Conservation (phyloP, 139 green algal species). For the Gonium pectorale region DNA sequence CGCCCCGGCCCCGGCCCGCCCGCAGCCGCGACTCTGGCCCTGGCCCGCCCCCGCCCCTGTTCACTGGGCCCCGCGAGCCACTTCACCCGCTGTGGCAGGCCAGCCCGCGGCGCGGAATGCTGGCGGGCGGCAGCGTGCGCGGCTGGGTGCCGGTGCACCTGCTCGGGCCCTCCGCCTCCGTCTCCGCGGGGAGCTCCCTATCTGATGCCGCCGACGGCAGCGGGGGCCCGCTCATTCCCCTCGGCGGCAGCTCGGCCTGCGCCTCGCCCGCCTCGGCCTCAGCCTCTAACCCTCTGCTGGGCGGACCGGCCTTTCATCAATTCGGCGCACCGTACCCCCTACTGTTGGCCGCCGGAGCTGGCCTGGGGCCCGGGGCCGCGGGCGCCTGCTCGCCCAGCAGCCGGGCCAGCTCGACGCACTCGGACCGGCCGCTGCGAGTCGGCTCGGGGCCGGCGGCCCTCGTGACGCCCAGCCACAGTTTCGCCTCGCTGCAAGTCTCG, state of each 20-base stretch:
- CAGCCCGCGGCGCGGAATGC: background rate
- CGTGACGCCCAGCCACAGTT: background rate
- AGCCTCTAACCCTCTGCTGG: too few species aligned
- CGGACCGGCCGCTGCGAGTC: background rate
- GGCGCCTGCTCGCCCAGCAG: background rate
- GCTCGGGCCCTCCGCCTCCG: background rate
- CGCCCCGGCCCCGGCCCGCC: too few species aligned
- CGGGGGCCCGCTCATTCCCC: too few species aligned
- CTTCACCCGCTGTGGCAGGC: conserved; percentile 15
- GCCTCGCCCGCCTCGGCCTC: too few species aligned
- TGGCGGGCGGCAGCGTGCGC: background rate
- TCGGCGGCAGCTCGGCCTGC: too few species aligned
- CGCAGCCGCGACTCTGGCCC: background rate
- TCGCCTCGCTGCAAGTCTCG: background rate
- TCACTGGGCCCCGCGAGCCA: conserved; percentile 21
- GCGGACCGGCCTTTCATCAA: too few species aligned
- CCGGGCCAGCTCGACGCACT: conserved; percentile 17
- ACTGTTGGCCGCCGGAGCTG: too few species aligned
- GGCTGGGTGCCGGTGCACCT: conserved; percentile 16
- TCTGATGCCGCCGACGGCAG: too few species aligned
- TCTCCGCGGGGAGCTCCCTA: too few species aligned
- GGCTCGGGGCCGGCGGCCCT: background rate
- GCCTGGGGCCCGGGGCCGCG: too few species aligned
- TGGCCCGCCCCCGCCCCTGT: too few species aligned
- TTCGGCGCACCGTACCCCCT: too few species aligned